These are phyloP conservation scores for Diaporthe sp. DNA, from an alignment of 2,329 filamentous ascomycete species.

Conservation along the genomic window DNA sequence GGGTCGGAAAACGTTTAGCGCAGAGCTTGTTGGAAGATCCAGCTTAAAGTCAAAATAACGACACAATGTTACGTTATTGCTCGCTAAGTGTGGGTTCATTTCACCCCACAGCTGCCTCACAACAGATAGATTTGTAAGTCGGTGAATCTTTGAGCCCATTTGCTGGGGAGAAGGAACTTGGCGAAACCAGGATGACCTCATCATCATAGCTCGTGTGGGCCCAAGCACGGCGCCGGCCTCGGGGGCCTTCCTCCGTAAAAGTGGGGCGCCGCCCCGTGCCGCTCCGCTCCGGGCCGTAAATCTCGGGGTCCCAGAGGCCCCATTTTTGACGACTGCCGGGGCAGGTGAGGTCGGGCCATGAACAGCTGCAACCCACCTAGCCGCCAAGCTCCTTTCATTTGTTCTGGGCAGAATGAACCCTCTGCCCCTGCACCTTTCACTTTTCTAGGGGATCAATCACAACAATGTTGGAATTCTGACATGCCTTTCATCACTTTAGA, in stretches of 20 bases:
- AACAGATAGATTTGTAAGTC: neutral
- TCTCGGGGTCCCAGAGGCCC: neutral
- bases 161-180: neutral
- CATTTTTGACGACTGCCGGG: neutral
- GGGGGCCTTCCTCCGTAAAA: neutral
- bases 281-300: neutral
- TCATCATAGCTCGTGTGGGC: neutral
- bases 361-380: no score
- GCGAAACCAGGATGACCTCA: constrained; percentile 9
- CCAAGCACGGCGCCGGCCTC: neutral
- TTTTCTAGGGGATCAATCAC: neutral
- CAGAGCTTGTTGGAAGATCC: neutral
- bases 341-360: no score
- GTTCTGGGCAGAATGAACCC: neutral
- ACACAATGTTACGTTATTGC: neutral
- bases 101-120: neutral
- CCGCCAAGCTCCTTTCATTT: neutral
- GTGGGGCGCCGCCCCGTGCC: neutral
- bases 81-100: neutral
- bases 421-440: neutral
- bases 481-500: neutral
- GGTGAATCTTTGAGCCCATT: neutral
- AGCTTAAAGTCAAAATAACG: neutral
- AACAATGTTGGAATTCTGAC: neutral
- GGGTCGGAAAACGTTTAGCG: neutral